Conservation (phyloP, 768 basidiomycete species). For the Phallus indusiatus region DNA sequence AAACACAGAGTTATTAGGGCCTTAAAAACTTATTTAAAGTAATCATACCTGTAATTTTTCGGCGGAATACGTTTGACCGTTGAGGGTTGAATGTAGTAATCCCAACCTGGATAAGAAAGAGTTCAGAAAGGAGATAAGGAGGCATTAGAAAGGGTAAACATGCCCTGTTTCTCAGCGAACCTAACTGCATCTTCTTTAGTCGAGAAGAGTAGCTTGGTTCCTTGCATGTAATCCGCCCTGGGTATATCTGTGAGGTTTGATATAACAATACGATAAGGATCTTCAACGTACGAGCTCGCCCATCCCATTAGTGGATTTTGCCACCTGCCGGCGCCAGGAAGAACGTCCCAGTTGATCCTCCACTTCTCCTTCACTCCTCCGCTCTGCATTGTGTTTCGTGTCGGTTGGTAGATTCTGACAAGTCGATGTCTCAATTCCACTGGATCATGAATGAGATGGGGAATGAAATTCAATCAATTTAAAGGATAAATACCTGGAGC, state of each 20-base stretch:
- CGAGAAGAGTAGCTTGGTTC: constrained; percentile 72
- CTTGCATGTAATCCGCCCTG: constrained; percentile 95
- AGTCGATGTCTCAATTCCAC: constrained; percentile 78
- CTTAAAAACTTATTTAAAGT: not conserved
- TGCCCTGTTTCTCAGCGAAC: constrained; percentile 96
- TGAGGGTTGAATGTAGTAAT: constrained; percentile 72
- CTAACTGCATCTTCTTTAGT: constrained; percentile 86
- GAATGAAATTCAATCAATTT: not conserved
- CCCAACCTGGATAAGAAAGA: constrained; percentile 61
- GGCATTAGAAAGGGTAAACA: constrained; percentile 12
- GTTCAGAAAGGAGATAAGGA: constrained; percentile 5
- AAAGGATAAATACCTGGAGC: constrained; percentile 52
- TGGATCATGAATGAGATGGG: constrained; percentile 21
- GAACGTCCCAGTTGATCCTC: constrained; percentile 89
- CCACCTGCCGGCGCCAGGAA: constrained; percentile 89
- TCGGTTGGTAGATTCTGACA: constrained; percentile 88
- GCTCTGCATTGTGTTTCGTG: constrained; percentile 92
- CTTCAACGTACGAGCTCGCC: constrained; percentile 72
- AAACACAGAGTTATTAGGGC: not conserved
- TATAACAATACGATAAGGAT: not conserved
- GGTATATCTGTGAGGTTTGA: not conserved
- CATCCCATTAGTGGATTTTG: constrained; percentile 98
- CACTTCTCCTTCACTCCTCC: constrained; percentile 82
- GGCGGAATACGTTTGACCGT: constrained; percentile 62
- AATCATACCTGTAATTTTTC: constrained; percentile 59